Base-by-base conservation (phyloP, 768 basidiomycete species). In the Panus rudis region DNA sequence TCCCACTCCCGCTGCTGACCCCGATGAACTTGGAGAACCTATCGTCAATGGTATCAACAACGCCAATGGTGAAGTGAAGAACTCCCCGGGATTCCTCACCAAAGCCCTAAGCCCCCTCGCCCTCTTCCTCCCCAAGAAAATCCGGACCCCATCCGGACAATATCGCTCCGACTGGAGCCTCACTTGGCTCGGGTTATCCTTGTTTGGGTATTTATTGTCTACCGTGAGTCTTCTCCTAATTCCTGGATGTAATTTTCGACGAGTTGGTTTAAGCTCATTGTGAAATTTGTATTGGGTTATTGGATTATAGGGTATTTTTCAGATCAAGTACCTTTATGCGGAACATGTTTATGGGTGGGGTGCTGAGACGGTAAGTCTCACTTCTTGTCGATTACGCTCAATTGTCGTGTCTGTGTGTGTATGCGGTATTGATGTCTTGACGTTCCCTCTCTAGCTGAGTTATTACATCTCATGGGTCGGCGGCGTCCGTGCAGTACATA, bases 251-350 rank as follows among this genome's bases (percentile, higher is more conserved):
- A 20, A 8, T 37, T 10, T 2, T 16, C 32, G 13, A 24, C 28
- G 27, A 28, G 20, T 16, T 27, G 22, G 7, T 8, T 30, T 27
- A 39, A 14, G 38, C n/a, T 35, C 32, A 34, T 41, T 26, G 13
- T 42, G 27, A 17, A n/a, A n/a, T 7, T 35, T 16, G n/a, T 17
- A 17, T 8, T 6, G 16, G 8, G 33, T 8, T 35, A 10, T 16
- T 30, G 10, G 28, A 10, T 19, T 20, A 4, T 45, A 83, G 74
- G 87, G 84, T 14, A 61, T 89, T 1, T 82, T 79, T 59, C 79
- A 78, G 41, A 67, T 82, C 46, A 90, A 89, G 60, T 88, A 87
- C 51, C 63, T 89, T 26, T 91, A 88, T 48, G 85, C 81, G 0
- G 76, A 78, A 51, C 81, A 87, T 54, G 65, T 81, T 8, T 88